Percentiles rank a stretch among this genome's conserved stretches.
These are phyloP conservation scores for Alnus glutinosa DNA, from an alignment of 306 rosid genomes.

Conservation along the genomic window DNA sequence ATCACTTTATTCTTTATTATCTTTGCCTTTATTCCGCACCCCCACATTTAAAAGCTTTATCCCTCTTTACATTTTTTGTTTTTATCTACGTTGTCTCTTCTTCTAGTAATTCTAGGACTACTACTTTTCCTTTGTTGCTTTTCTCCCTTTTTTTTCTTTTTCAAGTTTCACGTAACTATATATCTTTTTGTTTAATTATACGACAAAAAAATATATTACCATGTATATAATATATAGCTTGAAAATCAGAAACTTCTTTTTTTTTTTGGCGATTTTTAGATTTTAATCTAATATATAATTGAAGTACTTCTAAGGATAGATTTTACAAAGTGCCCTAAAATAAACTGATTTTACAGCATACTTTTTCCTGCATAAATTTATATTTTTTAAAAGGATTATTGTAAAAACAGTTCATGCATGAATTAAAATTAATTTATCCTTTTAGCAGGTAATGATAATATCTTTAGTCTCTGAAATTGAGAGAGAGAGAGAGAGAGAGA, in stretches of 20 bases:
- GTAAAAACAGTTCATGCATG: not conserved
- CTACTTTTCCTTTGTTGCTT: slow-evolving; percentile 42
- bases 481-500: not conserved
- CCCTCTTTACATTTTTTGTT: slow-evolving; percentile 55
- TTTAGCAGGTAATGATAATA: not conserved
- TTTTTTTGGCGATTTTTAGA: not conserved
- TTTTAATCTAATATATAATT: not conserved
- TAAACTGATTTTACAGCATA: not conserved
- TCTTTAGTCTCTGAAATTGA: not conserved
- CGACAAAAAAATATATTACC: not conserved
- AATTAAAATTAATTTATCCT: not conserved
- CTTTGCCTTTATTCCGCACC: slow-evolving; percentile 55
- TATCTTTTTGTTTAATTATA: not conserved
- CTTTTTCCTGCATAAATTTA: not conserved
- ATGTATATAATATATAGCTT: not conserved
- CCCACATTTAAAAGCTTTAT: slow-evolving; percentile 55
- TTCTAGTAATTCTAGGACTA: slow-evolving; percentile 45
- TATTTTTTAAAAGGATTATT: not conserved
- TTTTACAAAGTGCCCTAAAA: not conserved
- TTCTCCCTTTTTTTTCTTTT: slow-evolving; percentile 32
- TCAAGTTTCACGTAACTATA: not conserved
- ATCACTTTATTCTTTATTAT: slow-evolving; percentile 72
- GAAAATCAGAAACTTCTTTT: too few relatives aligned
- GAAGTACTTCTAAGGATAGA: not conserved
- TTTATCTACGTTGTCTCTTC: slow-evolving; percentile 61